A percentile compares a stretch with the other conserved stretches of the same genome.
These are phyloP conservation scores for Ammopiptanthus mongolicus DNA, from an alignment of 306 rosid genomes.

Conservation along the genomic window DNA sequence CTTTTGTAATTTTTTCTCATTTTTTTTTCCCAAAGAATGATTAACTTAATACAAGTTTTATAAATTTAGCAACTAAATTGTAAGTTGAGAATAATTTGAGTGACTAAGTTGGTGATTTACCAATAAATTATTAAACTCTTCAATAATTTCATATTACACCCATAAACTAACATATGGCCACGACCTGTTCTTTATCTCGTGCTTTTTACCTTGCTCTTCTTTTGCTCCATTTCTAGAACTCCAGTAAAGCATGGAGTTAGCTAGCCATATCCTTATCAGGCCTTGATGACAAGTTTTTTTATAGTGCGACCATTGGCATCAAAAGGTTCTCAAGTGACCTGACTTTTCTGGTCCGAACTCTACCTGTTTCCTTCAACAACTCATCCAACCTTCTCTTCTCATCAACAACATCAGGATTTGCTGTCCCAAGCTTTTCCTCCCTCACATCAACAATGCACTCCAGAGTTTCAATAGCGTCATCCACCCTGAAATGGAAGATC, in stretches of 20 bases:
- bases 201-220: neutral
- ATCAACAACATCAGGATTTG: slow-evolving; percentile 81
- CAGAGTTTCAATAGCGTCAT: slow-evolving; percentile 81
- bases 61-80: neutral
- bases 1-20: too few relatives aligned
- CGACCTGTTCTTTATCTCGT: neutral
- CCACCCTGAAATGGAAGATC: slow-evolving; percentile 48
- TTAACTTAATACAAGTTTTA: too few relatives aligned
- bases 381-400: slow-evolving; percentile 86
- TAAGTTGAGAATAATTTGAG: too few relatives aligned
- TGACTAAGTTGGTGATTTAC: too few relatives aligned
- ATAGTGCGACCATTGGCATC: slow-evolving; percentile 34
- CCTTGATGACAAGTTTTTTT: slow-evolving; percentile 18
- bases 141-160: slow-evolving; percentile 20
- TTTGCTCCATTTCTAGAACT: slow-evolving; percentile 17
- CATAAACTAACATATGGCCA: slow-evolving; percentile 19
- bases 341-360: slow-evolving; percentile 56
- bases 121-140: slow-evolving; percentile 2
- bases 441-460: slow-evolving; percentile 69
- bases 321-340: slow-evolving; percentile 77
- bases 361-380: slow-evolving; percentile 86
- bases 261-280: slow-evolving; percentile 16
- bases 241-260: slow-evolving; percentile 6
- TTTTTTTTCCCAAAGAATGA: too few relatives aligned
- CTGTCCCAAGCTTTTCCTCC: slow-evolving; percentile 93